Base-by-base conservation (phyloP, 352 stramenopile genomes). In the Phytophthora syringae region DNA sequence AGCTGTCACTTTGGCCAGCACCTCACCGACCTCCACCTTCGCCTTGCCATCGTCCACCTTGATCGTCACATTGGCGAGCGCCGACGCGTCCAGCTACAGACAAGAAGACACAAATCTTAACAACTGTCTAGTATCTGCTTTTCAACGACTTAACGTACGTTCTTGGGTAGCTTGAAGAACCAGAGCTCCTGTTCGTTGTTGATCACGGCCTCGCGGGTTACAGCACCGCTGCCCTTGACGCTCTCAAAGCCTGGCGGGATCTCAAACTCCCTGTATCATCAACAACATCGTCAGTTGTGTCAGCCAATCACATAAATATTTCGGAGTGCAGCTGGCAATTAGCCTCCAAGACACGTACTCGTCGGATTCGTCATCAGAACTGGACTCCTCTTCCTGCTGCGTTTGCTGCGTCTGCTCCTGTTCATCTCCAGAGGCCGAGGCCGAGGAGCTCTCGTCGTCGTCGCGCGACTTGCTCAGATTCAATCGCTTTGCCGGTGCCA, bases 131-230 rank as follows among this genome's bases (percentile, higher is more conserved):
- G 22, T 7, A 18, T 7, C 36, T 22, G 0, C 20, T 55, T 47
- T 27, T 1, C 0, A 45, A 52, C 21, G 43, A 34, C 37, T 0
- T 1, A 88, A 47, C 85, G 49, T 77, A 93, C 85, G 52, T 89
- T 67, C 67, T 92, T 94, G 34, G 85, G 85, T 21, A 94, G 79
- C 69, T 90, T 92, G 58, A 94, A 92, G 55, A 94, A 89, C 85
- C 85, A 94, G n/a, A 94, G 78, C 60, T 94, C 85, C 67, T 92
- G 86, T 58, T 91, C 82, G n/a, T 80, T 76, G 3, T 76, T 72
- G 15, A 92, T 70, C 45, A 92, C 74, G 0, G 73, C 67, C 67
- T 92, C 83, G 20, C 80, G 81, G 16, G 82, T 89, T 40, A 92
- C 67, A 3, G 76, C 65, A 5, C 70, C 71, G 60, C 80, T 90